Base-by-base conservation (phyloP, 2,329 filamentous ascomycete species). In the Aspergillus neotritici region DNA sequence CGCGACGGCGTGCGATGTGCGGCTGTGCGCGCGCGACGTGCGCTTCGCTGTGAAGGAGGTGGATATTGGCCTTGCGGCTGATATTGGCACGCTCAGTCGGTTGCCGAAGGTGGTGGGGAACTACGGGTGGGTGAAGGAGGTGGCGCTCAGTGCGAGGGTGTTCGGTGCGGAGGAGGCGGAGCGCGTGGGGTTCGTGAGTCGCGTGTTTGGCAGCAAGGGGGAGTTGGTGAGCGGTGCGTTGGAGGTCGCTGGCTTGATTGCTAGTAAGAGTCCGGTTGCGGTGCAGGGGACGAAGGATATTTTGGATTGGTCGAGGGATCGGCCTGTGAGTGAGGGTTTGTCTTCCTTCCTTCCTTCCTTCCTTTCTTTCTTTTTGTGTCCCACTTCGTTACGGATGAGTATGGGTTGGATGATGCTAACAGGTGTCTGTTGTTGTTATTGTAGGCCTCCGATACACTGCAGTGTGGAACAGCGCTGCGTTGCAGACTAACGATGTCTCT, bases 211-310 rank as follows among this genome's bases (percentile, higher is more conserved):
- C 11, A 55, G 45, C 3, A 87, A 93, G 70, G 73, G 72, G 13
- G 76, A 74, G 34, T 78, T 84, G 2, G 62, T 94, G 16, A 68
- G 69, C 32, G 77, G 76, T 31, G 88, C 77, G 0, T 37, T 90
- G 47, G 73, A 79, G 49, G 60, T 86, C 57, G 87, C 84, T 1
- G 67, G 60, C 9, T 56, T 81, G 57, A 78, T 96, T 46, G 85
- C 86, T 21, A 71, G 64, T 13, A 96, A 96, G 77, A 93, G 86
- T 59, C 91, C 91, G 0, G 82, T 97, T 15, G 89, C 88, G 1
- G 86, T 91, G 51, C 80, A 88, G 70, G 84, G 86, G 5, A 94
- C 89, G 7, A 95, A 95, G 72, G 86, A 93, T 69, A 68, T 94
- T 49, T 62, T 95, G 60, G 89, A 93, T 65, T 87, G 84, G 60